phyloP scores from a whole-genome alignment of 176 grass and related monocot genomes.

The Musa itinerans region DNA sequence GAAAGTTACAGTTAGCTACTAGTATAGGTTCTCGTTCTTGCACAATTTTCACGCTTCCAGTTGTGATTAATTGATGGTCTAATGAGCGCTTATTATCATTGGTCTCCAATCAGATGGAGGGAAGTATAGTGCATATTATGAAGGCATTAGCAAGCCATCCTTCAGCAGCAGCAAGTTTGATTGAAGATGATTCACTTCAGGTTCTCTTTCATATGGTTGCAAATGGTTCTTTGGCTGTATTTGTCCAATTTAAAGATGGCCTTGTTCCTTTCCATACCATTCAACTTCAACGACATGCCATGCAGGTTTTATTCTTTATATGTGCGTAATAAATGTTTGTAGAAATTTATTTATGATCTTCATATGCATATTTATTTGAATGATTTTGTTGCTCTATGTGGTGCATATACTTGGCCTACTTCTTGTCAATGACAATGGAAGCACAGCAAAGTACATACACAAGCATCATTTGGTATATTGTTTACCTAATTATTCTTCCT shows the following conservation, averaged over 20 bases:
- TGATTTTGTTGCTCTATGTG: constrained; percentile 14
- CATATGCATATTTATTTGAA: background rate
- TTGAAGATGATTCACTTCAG: constrained; percentile 91
- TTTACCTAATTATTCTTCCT: constrained; percentile 1
- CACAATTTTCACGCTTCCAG: constrained; percentile 3
- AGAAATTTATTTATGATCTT: too few species aligned
- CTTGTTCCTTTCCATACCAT: constrained; percentile 85
- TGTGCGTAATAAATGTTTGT: background rate
- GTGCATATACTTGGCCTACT: constrained; percentile 92
- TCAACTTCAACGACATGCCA: constrained; percentile 95
- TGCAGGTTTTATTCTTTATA: constrained; percentile 56
- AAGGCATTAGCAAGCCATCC: constrained; percentile 90
- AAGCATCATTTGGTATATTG: constrained; percentile 78
- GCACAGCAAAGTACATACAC: constrained; percentile 80
- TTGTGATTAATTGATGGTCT: constrained; percentile 26
- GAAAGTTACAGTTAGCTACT: too few species aligned
- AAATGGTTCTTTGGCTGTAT: constrained; percentile 71
- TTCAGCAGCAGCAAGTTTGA: constrained; percentile 79
- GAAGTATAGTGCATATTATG: constrained; percentile 90
- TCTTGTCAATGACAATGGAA: constrained; percentile 90
- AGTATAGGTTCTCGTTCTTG: too few species aligned
- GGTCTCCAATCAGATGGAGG: constrained; percentile 62
- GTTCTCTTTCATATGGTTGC: constrained; percentile 94
- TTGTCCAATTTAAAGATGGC: constrained; percentile 78
- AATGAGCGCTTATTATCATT: constrained; percentile 24